phyloP scores from a whole-genome alignment of 305 asterid genomes.

The Lippia alba region DNA sequence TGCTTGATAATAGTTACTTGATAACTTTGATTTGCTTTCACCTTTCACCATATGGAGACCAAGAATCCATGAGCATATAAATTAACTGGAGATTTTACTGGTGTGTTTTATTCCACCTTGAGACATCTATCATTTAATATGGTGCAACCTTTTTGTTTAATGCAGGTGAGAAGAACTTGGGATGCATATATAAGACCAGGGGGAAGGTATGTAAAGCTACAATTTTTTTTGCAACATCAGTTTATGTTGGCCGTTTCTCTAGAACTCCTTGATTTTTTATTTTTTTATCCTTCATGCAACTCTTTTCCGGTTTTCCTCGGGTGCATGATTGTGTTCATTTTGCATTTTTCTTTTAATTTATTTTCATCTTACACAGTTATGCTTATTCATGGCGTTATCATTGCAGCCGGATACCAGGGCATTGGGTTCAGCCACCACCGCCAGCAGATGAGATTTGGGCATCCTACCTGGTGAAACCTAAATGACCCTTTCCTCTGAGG shows the following conservation, averaged over 20 bases:
- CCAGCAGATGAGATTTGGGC: slow-evolving; percentile 94
- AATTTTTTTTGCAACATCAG: not conserved
- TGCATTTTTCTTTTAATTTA: not conserved
- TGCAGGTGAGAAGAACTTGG: slow-evolving; percentile 93
- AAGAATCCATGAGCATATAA: not conserved
- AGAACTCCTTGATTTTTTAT: not conserved
- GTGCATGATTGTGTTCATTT: not conserved
- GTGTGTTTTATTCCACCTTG: slow-evolving; percentile 5
- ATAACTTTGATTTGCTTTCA: not conserved
- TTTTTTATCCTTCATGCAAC: too few relatives aligned
- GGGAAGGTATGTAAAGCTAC: slow-evolving; percentile 66
- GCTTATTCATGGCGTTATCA: slow-evolving; percentile 21
- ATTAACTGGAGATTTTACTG: slow-evolving; percentile 4
- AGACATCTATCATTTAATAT: slow-evolving; percentile 3
- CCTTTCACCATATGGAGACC: not conserved
- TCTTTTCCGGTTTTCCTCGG: not conserved
- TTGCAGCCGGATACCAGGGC: slow-evolving; percentile 90
- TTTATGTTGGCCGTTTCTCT: not conserved
- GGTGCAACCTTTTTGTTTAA: slow-evolving; percentile 26
- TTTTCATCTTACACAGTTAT: not conserved
- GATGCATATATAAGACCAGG: slow-evolving; percentile 90
- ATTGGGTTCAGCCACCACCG: slow-evolving; percentile 89
- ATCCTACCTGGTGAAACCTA: slow-evolving; percentile 66
- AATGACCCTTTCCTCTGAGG: slow-evolving; percentile 22
- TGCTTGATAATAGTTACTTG: not conserved